Evolutionary conservation across 257 asterid genomes (phyloP), one percentile per base, ranked within the genome.

Genomic region (Echium plantagineum): DNA sequence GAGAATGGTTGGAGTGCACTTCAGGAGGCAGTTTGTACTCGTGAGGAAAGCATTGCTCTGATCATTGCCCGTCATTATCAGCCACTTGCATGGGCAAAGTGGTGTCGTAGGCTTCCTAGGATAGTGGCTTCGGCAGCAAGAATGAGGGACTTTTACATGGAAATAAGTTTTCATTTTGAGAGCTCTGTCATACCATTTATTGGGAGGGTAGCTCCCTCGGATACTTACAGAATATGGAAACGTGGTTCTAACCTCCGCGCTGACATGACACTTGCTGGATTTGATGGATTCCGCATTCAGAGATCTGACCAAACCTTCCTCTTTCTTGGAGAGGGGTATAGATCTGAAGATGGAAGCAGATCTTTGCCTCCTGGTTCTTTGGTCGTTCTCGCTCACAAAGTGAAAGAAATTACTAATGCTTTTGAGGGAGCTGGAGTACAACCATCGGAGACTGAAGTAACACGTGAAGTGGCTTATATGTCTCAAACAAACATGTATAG

Each of bases 1-100:
- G 98, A 93, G 63, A 83, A 84, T 42, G 97, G 98, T 15, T 93
- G 98, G 97, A 93, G 95, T 75, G 95, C 98, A 24, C 95, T 93
- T 31, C 97, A 93, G 76, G 98, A 93, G 86, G 98, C 98, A 12
- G 49, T 42, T 16, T 42, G 49, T 5, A 42, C 49, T 42, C 49
- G 49, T 2, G 49, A 42, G 49, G 49, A 42, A 17, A 42, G 4
- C 16, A 42, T 42, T 12, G 16, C 49, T 42, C 16, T 42, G 16
- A 42, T 42, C 12, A 42, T 42, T 42, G 49, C 49, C n/a, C 38
- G 63, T 8, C 63, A 59, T 17, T 59, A 59, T 49, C 63, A 59
- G 63, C 63, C 63, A 19, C 30, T 59, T 21, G 63, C 63, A 3
- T 59, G 63, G 63, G 63, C 52, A 19, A 59, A 59, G 47, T 59